phyloP scores from a whole-genome alignment of 192 early-diverging fungal species.

The Geranomyces variabilis region DNA sequence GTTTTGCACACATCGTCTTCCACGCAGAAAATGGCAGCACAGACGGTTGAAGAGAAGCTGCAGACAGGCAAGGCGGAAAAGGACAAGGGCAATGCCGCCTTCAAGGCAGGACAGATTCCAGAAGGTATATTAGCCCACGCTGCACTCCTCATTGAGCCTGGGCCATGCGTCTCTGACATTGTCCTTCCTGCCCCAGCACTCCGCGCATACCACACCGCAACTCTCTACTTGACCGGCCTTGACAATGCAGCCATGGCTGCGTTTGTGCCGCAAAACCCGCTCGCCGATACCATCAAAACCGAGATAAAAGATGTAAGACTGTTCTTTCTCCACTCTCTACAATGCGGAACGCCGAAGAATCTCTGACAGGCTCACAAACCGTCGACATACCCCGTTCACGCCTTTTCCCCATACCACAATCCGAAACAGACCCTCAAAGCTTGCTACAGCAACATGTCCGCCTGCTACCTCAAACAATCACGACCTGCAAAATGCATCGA shows the following conservation, averaged over 20 bases:
- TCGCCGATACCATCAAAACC: slow-evolving; percentile 34
- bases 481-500: slow-evolving; percentile 38
- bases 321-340: too few relatives aligned
- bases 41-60: slow-evolving; percentile 23
- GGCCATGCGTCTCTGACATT: too few relatives aligned
- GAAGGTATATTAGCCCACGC: slow-evolving; percentile 12
- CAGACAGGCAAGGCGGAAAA: slow-evolving; percentile 39
- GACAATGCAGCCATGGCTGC: slow-evolving; percentile 35
- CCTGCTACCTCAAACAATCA: slow-evolving; percentile 42
- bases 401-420: too few relatives aligned
- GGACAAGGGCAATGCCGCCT: slow-evolving; percentile 46
- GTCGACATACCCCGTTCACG: not conserved
- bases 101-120: slow-evolving; percentile 39
- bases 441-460: slow-evolving; percentile 53
- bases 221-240: slow-evolving; percentile 44
- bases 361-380: too few relatives aligned
- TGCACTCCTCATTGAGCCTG: too few relatives aligned
- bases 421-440: slow-evolving; percentile 46
- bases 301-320: slow-evolving; percentile 42
- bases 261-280: slow-evolving; percentile 29
- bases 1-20: too few relatives aligned
- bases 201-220: slow-evolving; percentile 20
- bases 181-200: slow-evolving; percentile 24
- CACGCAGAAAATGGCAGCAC: not conserved
- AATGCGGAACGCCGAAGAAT: too few relatives aligned